Base-by-base conservation (phyloP, 129 eudicot species). In the Flaveria brownii region DNA sequence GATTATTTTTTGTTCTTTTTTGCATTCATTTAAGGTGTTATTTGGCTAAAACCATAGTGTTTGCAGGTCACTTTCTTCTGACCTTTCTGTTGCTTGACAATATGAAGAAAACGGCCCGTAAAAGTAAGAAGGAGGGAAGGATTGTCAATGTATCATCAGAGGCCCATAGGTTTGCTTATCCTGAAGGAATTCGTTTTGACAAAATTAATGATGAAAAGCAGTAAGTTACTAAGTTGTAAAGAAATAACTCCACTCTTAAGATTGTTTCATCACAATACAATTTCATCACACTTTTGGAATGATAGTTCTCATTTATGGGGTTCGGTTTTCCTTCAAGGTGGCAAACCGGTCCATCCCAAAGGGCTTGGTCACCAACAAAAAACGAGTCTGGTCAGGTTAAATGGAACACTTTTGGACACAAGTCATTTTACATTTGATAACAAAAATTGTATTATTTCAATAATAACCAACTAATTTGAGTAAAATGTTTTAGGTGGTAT, bases 41-140 rank as follows among this genome's bases (percentile, higher is more conserved):
- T 68, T 25, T 36, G 41, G 59, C 14, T 51, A 9, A 51, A 8
- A 57, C 28, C 22, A 25, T 70, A 39, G 63, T 23, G 33, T 41
- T 85, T 81, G 59, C 86, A 90, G 96, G 93, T 75, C 96, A 90
- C 82, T 90, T 90, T 81, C 89, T 90, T 71, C 67, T 90, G 55
- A 88, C 96, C 16, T 70, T 82, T 84, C 80, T 90, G 47, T 82
- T 90, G 82, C 80, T 90, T 59, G 96, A 90, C 54, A 90, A 77
- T 81, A 90, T 90, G 91, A 88, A 86, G 84, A 86, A 84, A 69
- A 90, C 96, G 6, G 83, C 92, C 9, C 76, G 42, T 78, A 61
- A 84, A 80, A 84, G 82, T 56, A 83, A 86, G 65, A 84, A 64
- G 73, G 93, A 90, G 81, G 96, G 96, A 75, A 86, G 96, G 75